Conservation (phyloP, 805 yeast genomes). For the Alloascoidea hylecoeti region DNA sequence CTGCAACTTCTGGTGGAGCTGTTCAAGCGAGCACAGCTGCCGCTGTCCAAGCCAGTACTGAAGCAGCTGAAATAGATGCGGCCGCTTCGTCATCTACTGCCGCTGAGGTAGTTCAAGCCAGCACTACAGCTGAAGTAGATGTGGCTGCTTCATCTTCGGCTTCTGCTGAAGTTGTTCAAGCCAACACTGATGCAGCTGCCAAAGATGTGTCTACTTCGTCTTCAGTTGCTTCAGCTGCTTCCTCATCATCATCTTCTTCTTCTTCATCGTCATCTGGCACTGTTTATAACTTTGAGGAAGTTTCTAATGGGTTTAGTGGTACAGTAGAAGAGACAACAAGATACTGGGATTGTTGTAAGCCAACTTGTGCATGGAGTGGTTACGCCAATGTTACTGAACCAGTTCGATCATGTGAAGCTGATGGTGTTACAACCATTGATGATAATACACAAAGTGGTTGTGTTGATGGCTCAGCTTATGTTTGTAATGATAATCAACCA, state of each 20-base stretch:
- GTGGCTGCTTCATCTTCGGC: not conserved
- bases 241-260: not conserved
- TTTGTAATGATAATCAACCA: constrained; percentile 4
- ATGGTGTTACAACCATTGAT: constrained; percentile 4
- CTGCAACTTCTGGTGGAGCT: not conserved
- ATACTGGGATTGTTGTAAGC: constrained; percentile 6
- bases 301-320: constrained; percentile 2
- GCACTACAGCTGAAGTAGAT: not conserved
- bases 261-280: not conserved
- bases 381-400: constrained; percentile 3
- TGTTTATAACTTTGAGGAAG: not conserved
- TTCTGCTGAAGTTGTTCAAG: not conserved
- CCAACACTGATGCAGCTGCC: not conserved
- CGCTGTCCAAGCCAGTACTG: not conserved
- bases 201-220: too few relatives aligned
- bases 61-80: not conserved
- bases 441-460: constrained; percentile 4
- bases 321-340: constrained; percentile 3
- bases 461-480: constrained; percentile 5
- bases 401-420: constrained; percentile 4
- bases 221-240: too few relatives aligned
- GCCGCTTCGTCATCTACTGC: not conserved
- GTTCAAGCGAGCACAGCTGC: not conserved
- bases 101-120: not conserved
- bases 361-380: constrained; percentile 4